phyloP scores from a whole-genome alignment of 306 rosid genomes.

The Ochetophila trinervis region DNA sequence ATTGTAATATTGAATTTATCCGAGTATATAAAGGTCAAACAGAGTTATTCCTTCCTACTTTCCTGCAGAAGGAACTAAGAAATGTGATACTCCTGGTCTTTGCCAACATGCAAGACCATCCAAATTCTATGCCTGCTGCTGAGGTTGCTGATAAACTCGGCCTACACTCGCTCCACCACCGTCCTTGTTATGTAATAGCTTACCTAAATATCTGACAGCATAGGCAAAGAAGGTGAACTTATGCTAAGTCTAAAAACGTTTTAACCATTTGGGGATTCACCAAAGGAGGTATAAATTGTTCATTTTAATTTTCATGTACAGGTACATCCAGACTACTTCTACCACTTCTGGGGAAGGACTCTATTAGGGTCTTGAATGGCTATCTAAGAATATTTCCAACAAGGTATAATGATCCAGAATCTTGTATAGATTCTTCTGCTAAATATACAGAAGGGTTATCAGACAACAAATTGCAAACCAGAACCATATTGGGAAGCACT shows the following conservation, averaged over 20 bases:
- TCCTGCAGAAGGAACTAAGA: slow-evolving; percentile 26
- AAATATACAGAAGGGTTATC: too few relatives aligned
- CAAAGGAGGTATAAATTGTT: neutral
- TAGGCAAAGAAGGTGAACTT: neutral
- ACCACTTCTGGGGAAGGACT: slow-evolving; percentile 47
- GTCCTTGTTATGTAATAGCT: slow-evolving; percentile 30
- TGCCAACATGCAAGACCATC: slow-evolving; percentile 52
- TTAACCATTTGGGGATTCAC: neutral
- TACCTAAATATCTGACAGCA: neutral
- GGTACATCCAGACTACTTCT: slow-evolving; percentile 43
- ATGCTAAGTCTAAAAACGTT: neutral
- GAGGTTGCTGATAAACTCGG: slow-evolving; percentile 44
- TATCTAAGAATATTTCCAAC: slow-evolving; percentile 22
- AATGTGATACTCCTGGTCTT: slow-evolving; percentile 37
- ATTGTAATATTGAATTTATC: too few relatives aligned
- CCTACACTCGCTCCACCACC: slow-evolving; percentile 34
- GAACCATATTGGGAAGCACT: too few relatives aligned
- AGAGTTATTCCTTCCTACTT: neutral
- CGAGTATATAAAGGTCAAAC: too few relatives aligned
- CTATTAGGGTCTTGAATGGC: slow-evolving; percentile 46
- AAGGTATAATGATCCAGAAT: neutral
- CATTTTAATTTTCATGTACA: slow-evolving; percentile 7
- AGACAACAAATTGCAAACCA: too few relatives aligned
- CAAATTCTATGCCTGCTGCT: slow-evolving; percentile 33
- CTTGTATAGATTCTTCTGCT: too few relatives aligned